phyloP scores from a whole-genome alignment of 202 grass and related monocot genomes.

The Alloteropsis angusta region DNA sequence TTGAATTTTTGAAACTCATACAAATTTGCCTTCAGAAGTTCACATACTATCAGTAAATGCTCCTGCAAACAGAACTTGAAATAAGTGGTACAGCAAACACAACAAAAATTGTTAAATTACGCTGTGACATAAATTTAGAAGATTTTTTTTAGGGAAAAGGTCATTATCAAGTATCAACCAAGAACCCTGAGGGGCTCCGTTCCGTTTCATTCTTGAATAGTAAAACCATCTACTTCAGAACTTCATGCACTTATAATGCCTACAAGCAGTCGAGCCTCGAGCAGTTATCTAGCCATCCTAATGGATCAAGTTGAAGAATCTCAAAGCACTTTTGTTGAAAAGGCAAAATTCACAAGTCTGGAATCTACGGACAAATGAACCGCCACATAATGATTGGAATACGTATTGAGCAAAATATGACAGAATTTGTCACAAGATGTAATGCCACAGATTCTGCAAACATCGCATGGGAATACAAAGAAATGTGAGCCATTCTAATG shows the following conservation, averaged over 20 bases:
- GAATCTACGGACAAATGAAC: not conserved
- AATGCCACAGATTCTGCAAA: not conserved
- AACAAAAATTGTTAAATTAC: not conserved
- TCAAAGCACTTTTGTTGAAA: not conserved
- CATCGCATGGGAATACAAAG: not conserved
- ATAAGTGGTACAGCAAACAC: conserved; percentile 19
- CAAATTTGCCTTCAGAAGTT: conserved; percentile 98
- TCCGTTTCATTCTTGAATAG: not conserved
- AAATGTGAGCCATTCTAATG: not conserved
- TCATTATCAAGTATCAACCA: too few relatives aligned
- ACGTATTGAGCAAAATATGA: not conserved
- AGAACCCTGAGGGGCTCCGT: not conserved
- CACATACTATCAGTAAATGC: conserved; percentile 97
- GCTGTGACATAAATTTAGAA: not conserved
- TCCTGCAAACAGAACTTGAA: conserved; percentile 51
- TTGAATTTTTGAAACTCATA: conserved; percentile 99
- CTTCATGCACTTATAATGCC: not conserved
- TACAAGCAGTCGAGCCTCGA: not conserved
- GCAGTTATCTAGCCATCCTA: not conserved
- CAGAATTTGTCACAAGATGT: conserved; percentile 5
- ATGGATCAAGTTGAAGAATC: not conserved
- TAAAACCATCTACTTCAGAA: not conserved
- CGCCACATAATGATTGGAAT: not conserved
- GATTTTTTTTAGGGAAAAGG: not conserved
- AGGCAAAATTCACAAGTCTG: not conserved